A percentile compares a stretch with the other conserved stretches of the same genome.
phyloP scores from a whole-genome alignment of 805 yeast genomes.

The Scheffersomyces coipomensis region DNA sequence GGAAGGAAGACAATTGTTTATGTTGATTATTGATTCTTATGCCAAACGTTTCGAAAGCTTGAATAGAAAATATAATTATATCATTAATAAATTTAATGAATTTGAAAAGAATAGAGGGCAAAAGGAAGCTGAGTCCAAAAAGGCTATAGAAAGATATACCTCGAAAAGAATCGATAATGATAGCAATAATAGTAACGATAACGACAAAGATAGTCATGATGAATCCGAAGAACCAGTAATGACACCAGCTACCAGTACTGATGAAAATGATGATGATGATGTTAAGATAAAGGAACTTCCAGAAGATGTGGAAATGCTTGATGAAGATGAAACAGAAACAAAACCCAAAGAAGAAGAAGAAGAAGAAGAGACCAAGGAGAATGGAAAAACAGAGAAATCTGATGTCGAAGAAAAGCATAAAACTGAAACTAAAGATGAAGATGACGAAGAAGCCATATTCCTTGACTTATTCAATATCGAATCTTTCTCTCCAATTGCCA shows the following conservation, averaged over 20 bases:
- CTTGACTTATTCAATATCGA: conserved; percentile 35
- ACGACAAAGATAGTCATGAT: neutral
- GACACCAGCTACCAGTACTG: conserved; percentile 10
- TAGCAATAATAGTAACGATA: neutral
- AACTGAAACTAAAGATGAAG: conserved; percentile 1
- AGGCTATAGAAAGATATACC: conserved; percentile 38
- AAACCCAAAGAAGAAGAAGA: conserved; percentile 1
- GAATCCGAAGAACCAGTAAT: conserved; percentile 12
- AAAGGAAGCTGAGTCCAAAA: conserved; percentile 41
- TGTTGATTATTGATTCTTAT: conserved; percentile 85
- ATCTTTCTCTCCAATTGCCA: conserved; percentile 55
- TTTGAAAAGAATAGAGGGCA: conserved; percentile 44
- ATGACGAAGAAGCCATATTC: conserved; percentile 6
- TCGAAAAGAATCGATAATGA: conserved; percentile 15
- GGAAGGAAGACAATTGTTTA: conserved; percentile 80
- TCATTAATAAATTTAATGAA: conserved; percentile 58
- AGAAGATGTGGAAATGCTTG: conserved; percentile 15
- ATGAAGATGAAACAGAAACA: conserved; percentile 24
- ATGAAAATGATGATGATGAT: conserved; percentile 1
- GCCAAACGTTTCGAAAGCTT: conserved; percentile 76
- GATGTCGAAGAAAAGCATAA: conserved; percentile 1
- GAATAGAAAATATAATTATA: conserved; percentile 67
- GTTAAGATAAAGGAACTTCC: conserved; percentile 2
- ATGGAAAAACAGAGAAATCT: conserved; percentile 2
- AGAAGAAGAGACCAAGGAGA: neutral